These are phyloP conservation scores for Phytophthora capsici DNA, from an alignment of 352 stramenopile species.

Conservation along the genomic window DNA sequence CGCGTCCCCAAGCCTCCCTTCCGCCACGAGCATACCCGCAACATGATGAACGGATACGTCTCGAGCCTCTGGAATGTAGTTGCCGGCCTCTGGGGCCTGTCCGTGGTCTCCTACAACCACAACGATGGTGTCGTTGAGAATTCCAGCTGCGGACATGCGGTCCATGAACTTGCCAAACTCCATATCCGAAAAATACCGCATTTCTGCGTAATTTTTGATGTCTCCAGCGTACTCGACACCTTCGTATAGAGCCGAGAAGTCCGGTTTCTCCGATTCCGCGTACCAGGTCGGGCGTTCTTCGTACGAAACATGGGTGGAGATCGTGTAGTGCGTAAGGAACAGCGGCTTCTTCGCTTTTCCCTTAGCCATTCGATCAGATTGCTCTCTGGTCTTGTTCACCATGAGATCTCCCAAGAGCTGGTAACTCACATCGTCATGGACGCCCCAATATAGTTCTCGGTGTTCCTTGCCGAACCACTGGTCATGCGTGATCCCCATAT, in stretches of 20 bases:
- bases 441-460: slow-evolving; percentile 39
- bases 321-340: slow-evolving; percentile 66
- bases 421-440: slow-evolving; percentile 62
- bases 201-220: slow-evolving; percentile 46
- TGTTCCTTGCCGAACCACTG: slow-evolving; percentile 39
- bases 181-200: slow-evolving; percentile 60
- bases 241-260: slow-evolving; percentile 49
- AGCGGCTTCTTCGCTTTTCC: slow-evolving; percentile 45
- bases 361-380: slow-evolving; percentile 24
- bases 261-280: slow-evolving; percentile 30
- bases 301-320: slow-evolving; percentile 59
- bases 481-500: slow-evolving; percentile 38
- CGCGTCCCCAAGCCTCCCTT: slow-evolving; percentile 36
- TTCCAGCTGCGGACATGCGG: slow-evolving; percentile 40
- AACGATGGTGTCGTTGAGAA: slow-evolving; percentile 64
- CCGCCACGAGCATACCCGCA: slow-evolving; percentile 42
- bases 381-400: slow-evolving; percentile 48
- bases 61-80: slow-evolving; percentile 34
- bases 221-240: slow-evolving; percentile 26
- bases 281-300: slow-evolving; percentile 47
- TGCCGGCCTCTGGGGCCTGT: slow-evolving; percentile 46
- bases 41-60: slow-evolving; percentile 40
- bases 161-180: slow-evolving; percentile 61
- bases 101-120: slow-evolving; percentile 62
- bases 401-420: slow-evolving; percentile 53